Base-by-base conservation (phyloP, 768 basidiomycete species). In the Tephrocybe sp. region DNA sequence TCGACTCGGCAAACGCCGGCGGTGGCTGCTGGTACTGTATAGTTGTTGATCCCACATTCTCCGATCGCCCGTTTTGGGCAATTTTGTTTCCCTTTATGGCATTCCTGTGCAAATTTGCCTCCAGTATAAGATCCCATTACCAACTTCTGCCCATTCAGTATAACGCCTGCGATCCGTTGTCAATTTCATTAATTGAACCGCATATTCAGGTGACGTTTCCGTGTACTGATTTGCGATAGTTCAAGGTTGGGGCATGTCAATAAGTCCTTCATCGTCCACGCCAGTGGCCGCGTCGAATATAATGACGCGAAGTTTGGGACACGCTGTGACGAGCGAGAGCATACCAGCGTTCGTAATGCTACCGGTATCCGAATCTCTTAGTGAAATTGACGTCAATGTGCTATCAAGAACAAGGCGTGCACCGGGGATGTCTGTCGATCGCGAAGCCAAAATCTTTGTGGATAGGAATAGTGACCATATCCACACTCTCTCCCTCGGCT, bases 21-120 rank as follows among this genome's bases (percentile, higher is more conserved):
- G 24, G 44, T 55, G 73, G 71, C 73, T 69, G 49, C 49, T 39
- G 53, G 60, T 63, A 64, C 71, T 75, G 61, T 74, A 75, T 50
- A 75, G 72, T 62, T n/a, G n/a, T n/a, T 66, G 30, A 36, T 51
- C 43, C 19, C 47, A 37, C 39, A 21, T 25, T 26, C 24, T 25
- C 19, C 4, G 28, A 41, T 32, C 28, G 21, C 13, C 38, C 49
- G 34, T 30, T 43, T 56, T 40, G 5, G 41, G 55, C 13, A 50
- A 53, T 30, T 53, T 52, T 38, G 39, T 45, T 57, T 22, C 56
- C 52, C 22, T 46, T 45, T 52, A 51, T 51, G 44, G 51, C 15
- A 51, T 7, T 11, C 5, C 44, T 31, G 40, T n/a, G 27, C 46
- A 16, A 38, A 9, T 16, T 22, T 39, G 11, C 28, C 7, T 16